Evolutionary conservation across 2,329 filamentous ascomycete genomes (phyloP), one percentile per base, ranked within the genome.

Genomic region (Penicillium sp.): DNA sequence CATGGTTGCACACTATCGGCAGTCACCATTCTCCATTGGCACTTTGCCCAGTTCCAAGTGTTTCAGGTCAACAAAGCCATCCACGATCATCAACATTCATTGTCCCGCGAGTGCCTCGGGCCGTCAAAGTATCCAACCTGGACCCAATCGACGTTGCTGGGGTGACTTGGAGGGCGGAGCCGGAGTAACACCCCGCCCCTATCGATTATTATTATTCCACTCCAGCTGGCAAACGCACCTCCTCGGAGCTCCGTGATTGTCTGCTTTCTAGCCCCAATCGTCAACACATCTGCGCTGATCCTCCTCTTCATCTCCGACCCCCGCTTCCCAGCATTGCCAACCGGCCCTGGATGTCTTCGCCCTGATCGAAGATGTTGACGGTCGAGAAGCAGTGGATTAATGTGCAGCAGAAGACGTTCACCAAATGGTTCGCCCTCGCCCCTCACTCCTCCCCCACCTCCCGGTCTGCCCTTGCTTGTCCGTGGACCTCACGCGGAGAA

Each of bases 341-440:
- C 48, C 49, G 48, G 50, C 54, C 55, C 51, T 62, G 57, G 39
- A 65, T 64, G 62, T 54, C 46, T 51, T 47, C 50, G 38, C 41
- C 34, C 28, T 39, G 35, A 35, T 40, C 35, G 38, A 59, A 63
- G 51, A 72, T 72, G 69, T 68, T 71, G 62, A 64, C 66, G 57
- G 66, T 72, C 54, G 78, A 83, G 67, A 77, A 80, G 71, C 76
- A 78, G 68, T 81, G 79, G 78, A 73, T 82, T 58, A 79, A 76
- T 62, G 89, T 95, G 70, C 91, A 97, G 75, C 86, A 97, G 69
- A 98, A 97, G 79, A 98, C 93, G 18, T 98, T 98, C 70, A 95
- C 90, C 44, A 98, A 97, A 87, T 98, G 93, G 85, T 87, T 34
- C 7, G 54, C 50, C 4, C n/a, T 14, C 21, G 6, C 23, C 42